A percentile compares a stretch with the other conserved stretches of the same genome.
Conservation (phyloP, 495 filamentous ascomycete species). For the Tuber magnatum region DNA sequence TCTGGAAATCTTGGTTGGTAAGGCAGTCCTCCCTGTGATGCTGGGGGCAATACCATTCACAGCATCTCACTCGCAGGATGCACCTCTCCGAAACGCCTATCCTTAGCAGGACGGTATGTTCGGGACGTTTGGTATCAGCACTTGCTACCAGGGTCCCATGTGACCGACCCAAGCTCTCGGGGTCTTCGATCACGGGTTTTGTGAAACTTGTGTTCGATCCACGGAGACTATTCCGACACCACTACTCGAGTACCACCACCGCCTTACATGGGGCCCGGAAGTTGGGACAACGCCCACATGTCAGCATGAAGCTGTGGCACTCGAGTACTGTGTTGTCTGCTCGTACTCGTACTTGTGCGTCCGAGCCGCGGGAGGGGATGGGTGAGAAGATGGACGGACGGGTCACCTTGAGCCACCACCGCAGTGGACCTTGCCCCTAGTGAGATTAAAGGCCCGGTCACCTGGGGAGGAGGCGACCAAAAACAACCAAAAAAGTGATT, state of each 20-base stretch:
- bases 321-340: background rate
- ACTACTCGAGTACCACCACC: background rate
- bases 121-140: background rate
- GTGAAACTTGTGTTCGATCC: background rate
- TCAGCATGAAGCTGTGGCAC: background rate
- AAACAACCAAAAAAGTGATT: too few relatives aligned
- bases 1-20: background rate
- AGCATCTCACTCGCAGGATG: background rate
- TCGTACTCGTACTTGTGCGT: background rate
- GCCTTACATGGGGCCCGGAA: background rate
- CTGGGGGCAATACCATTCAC: background rate
- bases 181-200: background rate
- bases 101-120: background rate
- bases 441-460: background rate
- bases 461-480: too few relatives aligned
- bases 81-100: background rate
- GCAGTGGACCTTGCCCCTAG: background rate
- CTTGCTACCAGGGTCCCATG: background rate
- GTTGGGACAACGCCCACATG: background rate
- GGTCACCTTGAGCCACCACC: background rate
- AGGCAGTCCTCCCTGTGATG: background rate
- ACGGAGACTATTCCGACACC: background rate
- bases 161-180: background rate
- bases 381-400: background rate
- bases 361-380: background rate